Evolutionary conservation across 2,329 filamentous ascomycete species (phyloP).

Genomic region (Colletotrichum australisinense): DNA sequence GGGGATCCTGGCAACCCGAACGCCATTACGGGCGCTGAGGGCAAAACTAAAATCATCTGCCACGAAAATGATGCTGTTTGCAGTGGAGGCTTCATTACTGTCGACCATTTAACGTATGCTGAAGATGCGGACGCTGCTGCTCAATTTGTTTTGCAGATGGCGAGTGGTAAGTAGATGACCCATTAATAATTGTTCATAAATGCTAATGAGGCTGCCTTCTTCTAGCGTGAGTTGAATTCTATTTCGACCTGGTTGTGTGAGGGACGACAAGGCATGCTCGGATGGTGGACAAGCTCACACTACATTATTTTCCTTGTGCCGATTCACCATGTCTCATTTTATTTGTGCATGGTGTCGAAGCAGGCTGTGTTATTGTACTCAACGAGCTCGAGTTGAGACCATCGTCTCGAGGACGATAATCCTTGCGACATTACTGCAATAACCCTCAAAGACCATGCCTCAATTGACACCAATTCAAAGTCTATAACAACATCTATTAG

Average conservation of each 20-base stretch:
- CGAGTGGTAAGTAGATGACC: not conserved
- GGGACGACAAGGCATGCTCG: no score
- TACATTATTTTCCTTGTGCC: not conserved
- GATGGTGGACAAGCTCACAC: not conserved
- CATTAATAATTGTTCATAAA: not conserved
- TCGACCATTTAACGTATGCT: conserved; percentile 43
- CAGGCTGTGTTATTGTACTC: no score
- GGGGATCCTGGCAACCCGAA: conserved; percentile 41
- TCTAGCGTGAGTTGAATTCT: not conserved
- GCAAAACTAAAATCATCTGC: conserved; percentile 40
- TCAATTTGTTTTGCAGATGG: conserved; percentile 36
- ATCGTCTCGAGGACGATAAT: not conserved
- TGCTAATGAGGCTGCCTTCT: not conserved
- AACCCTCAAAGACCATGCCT: not conserved
- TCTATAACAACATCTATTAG: not conserved
- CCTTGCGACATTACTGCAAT: not conserved
- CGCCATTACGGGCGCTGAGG: conserved; percentile 35
- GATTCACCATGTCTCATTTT: no score
- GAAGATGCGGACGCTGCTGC: conserved; percentile 40
- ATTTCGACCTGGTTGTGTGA: not conserved
- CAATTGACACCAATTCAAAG: not conserved
- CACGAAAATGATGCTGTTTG: conserved; percentile 43
- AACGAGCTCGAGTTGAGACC: not conserved
- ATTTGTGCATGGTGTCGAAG: no score
- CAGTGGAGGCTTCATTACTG: conserved; percentile 41